Base-by-base conservation (phyloP, 139 green algal species). In the Desmodesmus armatus region DNA sequence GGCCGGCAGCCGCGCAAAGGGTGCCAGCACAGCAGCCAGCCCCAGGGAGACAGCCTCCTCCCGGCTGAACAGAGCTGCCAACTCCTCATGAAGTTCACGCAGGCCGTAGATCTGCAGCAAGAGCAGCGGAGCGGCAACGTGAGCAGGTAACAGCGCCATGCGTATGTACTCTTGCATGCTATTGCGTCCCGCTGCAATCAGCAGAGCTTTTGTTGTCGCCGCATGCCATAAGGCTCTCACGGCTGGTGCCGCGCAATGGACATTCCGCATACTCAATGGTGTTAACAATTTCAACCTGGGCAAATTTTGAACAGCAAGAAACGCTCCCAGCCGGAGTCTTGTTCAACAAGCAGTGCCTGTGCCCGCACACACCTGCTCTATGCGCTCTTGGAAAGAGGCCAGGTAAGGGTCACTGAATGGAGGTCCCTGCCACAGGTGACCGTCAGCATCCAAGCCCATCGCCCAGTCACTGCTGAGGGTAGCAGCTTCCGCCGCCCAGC, bases 291-390 rank as follows among this genome's bases (percentile, higher is more conserved):
- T n/a, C n/a, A 17, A 23, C 17, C 15, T 27, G 33, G 65, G 33
- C 13, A 25, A n/a, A n/a, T n/a, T n/a, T n/a, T n/a, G n/a, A n/a
- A 62, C 51, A 62, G 15, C 51, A 62, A 62, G 15, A 27, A 62
- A 62, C 15, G 15, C 17, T 62, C 51, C 51, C 51, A 62, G 51
- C n/a, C n/a, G n/a, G n/a, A n/a, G n/a, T n/a, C n/a, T n/a, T n/a
- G n/a, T n/a, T n/a, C n/a, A n/a, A n/a, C n/a, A n/a, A n/a, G n/a
- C n/a, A n/a, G n/a, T n/a, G n/a, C n/a, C n/a, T n/a, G n/a, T n/a
- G n/a, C n/a, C n/a, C n/a, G n/a, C n/a, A n/a, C 85, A 5, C 75
- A 95, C 89, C 89, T 94, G 87, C 35, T 96, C 93, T 40, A 92
- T 33, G 0, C 92, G 82, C 47, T 90, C 87, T 17, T 87, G 85